These are phyloP conservation scores for Globisporangium ultimum DNA, from an alignment of 352 stramenopile genomes.

Conservation along the genomic window DNA sequence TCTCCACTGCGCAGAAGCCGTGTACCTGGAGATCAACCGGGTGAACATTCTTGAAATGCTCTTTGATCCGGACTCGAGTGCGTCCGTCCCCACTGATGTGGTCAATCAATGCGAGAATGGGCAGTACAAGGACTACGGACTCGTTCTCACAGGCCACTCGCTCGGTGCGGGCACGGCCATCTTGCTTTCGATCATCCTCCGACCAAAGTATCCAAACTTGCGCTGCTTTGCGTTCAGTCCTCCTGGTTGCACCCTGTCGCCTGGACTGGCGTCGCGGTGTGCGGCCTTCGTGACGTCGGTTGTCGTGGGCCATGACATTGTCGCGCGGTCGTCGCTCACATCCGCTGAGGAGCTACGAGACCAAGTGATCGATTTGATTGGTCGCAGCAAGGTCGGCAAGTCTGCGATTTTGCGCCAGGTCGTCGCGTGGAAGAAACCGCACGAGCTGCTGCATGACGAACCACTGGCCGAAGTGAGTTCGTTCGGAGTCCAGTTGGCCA, in stretches of 20 bases:
- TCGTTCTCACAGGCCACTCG: constrained; percentile 81
- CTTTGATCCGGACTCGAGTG: constrained; percentile 55
- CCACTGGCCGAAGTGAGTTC: constrained; percentile 18
- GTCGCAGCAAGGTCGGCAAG: constrained; percentile 84
- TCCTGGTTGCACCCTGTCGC: constrained; percentile 77
- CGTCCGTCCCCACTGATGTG: constrained; percentile 37
- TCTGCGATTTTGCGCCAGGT: constrained; percentile 78
- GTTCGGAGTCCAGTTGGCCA: constrained; percentile 63
- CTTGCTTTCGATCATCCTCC: constrained; percentile 73
- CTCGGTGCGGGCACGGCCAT: constrained; percentile 73
- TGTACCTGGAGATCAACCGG: constrained; percentile 73
- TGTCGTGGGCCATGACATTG: constrained; percentile 83
- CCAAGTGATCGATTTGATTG: constrained; percentile 81
- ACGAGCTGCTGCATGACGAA: constrained; percentile 69
- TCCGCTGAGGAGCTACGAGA: constrained; percentile 75
- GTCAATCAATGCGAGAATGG: constrained; percentile 64
- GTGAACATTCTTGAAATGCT: constrained; percentile 85
- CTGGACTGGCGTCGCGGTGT: constrained; percentile 51
- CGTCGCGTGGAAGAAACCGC: constrained; percentile 68
- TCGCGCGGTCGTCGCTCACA: constrained; percentile 73
- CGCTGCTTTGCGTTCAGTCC: constrained; percentile 80
- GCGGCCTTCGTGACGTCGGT: constrained; percentile 71
- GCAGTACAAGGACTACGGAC: constrained; percentile 63
- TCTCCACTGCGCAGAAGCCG: constrained; percentile 64
- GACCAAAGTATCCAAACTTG: constrained; percentile 73